Conservation (phyloP, 768 basidiomycete species). For the Phanerochaete sordida region DNA sequence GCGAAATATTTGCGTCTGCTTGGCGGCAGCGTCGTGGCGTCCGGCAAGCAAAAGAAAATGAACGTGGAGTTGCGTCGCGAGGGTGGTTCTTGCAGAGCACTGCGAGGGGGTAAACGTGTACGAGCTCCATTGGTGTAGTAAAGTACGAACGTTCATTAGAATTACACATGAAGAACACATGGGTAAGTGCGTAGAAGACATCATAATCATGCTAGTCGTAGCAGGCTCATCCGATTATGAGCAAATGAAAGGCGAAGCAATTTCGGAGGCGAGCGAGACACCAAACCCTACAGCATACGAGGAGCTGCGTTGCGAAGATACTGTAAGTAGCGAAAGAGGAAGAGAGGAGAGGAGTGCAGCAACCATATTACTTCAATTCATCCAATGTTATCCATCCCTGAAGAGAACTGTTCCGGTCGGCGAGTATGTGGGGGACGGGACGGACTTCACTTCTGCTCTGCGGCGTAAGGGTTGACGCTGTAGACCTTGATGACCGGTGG, state of each 20-base stretch:
- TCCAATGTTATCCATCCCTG: slow-evolving; percentile 3
- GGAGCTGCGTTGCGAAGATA: background rate
- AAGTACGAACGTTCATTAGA: slow-evolving; percentile 6
- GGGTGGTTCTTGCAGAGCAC: too few species aligned
- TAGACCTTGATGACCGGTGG: slow-evolving; percentile 97
- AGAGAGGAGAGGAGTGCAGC: background rate
- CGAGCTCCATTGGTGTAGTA: background rate
- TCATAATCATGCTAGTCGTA: slow-evolving; percentile 11
- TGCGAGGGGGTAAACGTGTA: background rate
- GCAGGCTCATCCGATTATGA: slow-evolving; percentile 7
- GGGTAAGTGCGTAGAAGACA: slow-evolving; percentile 7
- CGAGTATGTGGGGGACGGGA: background rate
- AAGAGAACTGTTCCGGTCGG: background rate
- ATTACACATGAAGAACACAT: slow-evolving; percentile 11
- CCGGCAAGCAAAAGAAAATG: background rate
- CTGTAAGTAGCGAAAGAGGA: background rate
- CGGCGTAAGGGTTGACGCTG: slow-evolving; percentile 88
- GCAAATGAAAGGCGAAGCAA: slow-evolving; percentile 2
- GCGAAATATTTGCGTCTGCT: too few species aligned
- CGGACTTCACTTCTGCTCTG: slow-evolving; percentile 34
- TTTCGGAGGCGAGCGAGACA: background rate
- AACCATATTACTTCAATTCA: background rate
- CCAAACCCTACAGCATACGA: background rate
- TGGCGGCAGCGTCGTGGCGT: too few species aligned
- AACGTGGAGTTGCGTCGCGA: background rate